Evolutionary conservation across 2,329 filamentous ascomycete genomes (phyloP), one percentile per base, ranked within the genome.

Genomic region (Claviceps sp.): DNA sequence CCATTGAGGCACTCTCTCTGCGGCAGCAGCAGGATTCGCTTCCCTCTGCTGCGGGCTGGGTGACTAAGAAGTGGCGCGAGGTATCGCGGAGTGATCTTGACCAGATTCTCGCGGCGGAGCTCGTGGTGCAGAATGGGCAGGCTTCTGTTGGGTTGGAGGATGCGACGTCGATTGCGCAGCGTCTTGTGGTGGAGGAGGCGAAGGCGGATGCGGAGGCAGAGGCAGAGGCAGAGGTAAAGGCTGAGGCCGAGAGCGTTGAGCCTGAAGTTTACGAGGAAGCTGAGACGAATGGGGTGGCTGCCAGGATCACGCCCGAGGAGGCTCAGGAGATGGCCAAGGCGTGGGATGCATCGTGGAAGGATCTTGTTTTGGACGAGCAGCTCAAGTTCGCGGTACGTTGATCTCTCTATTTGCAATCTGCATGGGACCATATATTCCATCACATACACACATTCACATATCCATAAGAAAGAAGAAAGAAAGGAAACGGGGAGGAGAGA

Each of bases 321-420:
- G 72, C 74, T 1, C 60, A 58, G 36, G 64, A 68, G 55, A 63
- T 75, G 43, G 58, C 71, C 50, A 65, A 70, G 58, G 60, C 67
- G 1, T 79, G 74, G 74, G 73, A 77, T 54, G 60, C 66, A 11
- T 72, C 71, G 50, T 88, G 82, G 81, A 77, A 80, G 62, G 59
- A 67, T 5, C 66, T 82, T 14, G 68, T 75, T 3, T 63, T 93
- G 30, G 63, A 69, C 18, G 76, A 87, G 58, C 65, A 72, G 42
- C 63, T 86, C 57, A 89, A 87, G 64, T 90, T 93, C 71, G 80
- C 82, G 53, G 87, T 93, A 77, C 57, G 83, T 75, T 54, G 38
- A 16, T 44, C 4, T 44, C 4, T 44, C 22, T 44, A 1, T 16
- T 44, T 44, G 22, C 16, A 8, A 22, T 14, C 2, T 24, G 7